These are phyloP conservation scores for Starmerella potacharoeniae DNA, from an alignment of 805 yeast species.

Conservation along the genomic window DNA sequence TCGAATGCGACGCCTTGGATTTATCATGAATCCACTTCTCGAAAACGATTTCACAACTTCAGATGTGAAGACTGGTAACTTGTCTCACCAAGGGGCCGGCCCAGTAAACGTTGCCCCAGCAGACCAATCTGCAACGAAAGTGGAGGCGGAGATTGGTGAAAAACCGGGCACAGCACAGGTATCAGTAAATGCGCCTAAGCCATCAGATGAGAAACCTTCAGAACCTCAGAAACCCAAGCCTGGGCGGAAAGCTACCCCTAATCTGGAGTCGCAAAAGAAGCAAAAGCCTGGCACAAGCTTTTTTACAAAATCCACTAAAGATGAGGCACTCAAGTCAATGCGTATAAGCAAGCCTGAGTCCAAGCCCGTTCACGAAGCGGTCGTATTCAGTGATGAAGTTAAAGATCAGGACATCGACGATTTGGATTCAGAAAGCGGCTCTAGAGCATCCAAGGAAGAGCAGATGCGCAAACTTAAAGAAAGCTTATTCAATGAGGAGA, in stretches of 20 bases:
- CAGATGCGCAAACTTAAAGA: not conserved
- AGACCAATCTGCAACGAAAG: not conserved
- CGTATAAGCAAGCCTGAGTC: not conserved
- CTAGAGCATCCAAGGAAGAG: not conserved
- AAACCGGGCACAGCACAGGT: not conserved
- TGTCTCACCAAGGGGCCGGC: not conserved
- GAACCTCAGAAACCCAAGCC: not conserved
- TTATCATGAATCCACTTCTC: slow-evolving; percentile 7
- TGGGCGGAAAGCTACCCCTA: not conserved
- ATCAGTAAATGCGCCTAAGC: not conserved
- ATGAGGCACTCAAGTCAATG: slow-evolving; percentile 4
- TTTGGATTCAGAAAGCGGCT: not conserved
- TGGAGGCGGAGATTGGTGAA: not conserved
- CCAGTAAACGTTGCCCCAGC: not conserved
- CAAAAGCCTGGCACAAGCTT: not conserved
- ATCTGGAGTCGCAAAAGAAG: not conserved
- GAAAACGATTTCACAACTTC: not conserved
- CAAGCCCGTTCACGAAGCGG: slow-evolving; percentile 10
- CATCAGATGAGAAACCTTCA: not conserved
- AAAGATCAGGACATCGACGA: not conserved
- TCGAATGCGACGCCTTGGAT: slow-evolving; percentile 4
- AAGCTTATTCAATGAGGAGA: not conserved
- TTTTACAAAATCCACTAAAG: slow-evolving; percentile 2
- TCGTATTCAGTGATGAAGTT: slow-evolving; percentile 10
- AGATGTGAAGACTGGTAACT: not conserved